Conservation (phyloP, 2,329 filamentous ascomycete genomes). For the Lachnellula willkommii region DNA sequence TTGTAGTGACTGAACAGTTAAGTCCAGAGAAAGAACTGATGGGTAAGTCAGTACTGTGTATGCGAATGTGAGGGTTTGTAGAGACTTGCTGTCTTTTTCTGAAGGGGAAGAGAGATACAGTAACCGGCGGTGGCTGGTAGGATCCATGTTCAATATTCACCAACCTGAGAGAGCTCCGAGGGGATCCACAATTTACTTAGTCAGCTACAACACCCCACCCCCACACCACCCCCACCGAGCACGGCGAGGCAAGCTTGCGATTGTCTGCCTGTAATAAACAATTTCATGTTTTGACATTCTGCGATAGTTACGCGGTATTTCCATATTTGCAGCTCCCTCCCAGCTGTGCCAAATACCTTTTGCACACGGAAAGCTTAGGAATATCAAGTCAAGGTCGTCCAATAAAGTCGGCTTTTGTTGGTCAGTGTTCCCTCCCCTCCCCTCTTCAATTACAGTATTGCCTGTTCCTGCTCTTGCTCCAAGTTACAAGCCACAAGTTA, state of each 20-base stretch:
- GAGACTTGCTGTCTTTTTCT: conserved; percentile 23
- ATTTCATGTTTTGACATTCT: no score
- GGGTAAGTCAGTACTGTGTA: conserved; percentile 1
- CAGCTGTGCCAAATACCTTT: neutral
- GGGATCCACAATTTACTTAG: no score
- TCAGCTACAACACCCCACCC: no score
- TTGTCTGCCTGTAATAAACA: no score
- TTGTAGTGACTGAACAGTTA: conserved; percentile 23
- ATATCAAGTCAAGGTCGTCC: neutral
- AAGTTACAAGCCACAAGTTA: neutral
- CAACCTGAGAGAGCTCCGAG: neutral
- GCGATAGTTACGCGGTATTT: no score
- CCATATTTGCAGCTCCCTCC: neutral
- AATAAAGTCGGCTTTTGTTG: neutral
- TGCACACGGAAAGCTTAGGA: neutral
- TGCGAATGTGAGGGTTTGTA: neutral
- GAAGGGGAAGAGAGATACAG: conserved; percentile 4
- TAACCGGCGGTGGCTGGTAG: conserved; percentile 14
- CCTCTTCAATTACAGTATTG: neutral
- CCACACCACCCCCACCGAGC: no score
- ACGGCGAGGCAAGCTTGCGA: no score
- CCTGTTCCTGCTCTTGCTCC: neutral
- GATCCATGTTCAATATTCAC: neutral
- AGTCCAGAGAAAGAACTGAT: conserved; percentile 21
- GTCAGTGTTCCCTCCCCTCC: neutral